Evolutionary conservation across 352 stramenopile genomes (phyloP), one percentile per base, ranked within the genome.

Genomic region (Globisporangium barbulae): DNA sequence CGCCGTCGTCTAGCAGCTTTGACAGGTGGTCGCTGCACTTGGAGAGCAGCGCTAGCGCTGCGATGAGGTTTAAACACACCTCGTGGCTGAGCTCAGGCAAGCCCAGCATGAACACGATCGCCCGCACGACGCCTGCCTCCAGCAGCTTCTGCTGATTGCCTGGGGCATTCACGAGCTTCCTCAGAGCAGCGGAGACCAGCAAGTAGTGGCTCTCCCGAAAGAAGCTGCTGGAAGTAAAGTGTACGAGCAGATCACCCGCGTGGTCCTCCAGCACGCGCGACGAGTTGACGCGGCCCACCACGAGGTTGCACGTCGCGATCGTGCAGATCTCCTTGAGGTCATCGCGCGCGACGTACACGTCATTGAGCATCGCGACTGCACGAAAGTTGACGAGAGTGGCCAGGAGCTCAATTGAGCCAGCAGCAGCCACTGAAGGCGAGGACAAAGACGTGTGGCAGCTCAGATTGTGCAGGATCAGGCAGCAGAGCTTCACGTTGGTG

Each of bases 401-500:
- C n/a, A 89, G 70, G 48, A 72, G 64, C 30, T 45, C 70, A n/a
- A 17, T 25, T 42, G 41, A n/a, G 39, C 39, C 5, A 45, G 2
- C 39, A n/a, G 3, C 48, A 22, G 42, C 42, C 8, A 59, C 65
- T 5, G 30, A 13, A 2, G 37, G 4, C 2, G 45, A 39, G 8
- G 53, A 41, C 15, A 39, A 10, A 2, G 42, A 2, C 5, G 41
- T 45, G 33, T 65, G 53, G 19, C 84, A 93, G 58, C 79, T 93
- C 22, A 91, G 58, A 59, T 93, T 93, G 72, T 93, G 83, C 13
- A 93, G 71, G 13, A 88, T 76, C n/a, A 88, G 62, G 31, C 75
- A 83, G 55, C 80, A 85, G 6, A 93, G 54, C 68, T 86, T 82
- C 10, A 78, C 56, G 41, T 78, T 68, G 2, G 53, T 61, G 8